phyloP scores from a whole-genome alignment of 1,139 yeast genomes.

The Kurtzmaniella quercitrusa region DNA sequence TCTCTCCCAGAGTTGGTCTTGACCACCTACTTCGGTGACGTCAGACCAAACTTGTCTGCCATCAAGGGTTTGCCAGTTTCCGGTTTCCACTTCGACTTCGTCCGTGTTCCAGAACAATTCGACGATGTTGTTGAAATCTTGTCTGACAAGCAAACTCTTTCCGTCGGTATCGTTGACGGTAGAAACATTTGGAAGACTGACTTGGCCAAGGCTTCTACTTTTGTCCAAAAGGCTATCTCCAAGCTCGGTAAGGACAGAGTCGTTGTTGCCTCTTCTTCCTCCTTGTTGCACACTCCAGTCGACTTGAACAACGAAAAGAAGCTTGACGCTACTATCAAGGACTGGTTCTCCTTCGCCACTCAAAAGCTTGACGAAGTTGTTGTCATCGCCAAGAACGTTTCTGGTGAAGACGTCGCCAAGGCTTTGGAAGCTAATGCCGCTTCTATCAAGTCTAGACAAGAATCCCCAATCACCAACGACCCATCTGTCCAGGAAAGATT shows the following conservation, averaged over 20 bases:
- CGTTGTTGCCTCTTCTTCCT: constrained; percentile 91
- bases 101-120: constrained; percentile 94
- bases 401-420: constrained; percentile 67
- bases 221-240: constrained; percentile 77
- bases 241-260: constrained; percentile 88
- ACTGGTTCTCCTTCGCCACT: constrained; percentile 98
- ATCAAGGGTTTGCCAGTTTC: constrained; percentile 87
- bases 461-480: constrained; percentile 87
- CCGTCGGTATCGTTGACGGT: constrained; percentile 97
- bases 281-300: constrained; percentile 97
- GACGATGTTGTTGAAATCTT: constrained; percentile 73
- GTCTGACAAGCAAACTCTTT: constrained; percentile 63
- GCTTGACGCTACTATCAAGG: constrained; percentile 85
- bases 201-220: constrained; percentile 76
- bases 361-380: constrained; percentile 94
- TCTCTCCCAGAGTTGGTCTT: constrained; percentile 75
- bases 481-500: constrained; percentile 87
- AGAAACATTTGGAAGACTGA: constrained; percentile 99
- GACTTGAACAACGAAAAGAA: constrained; percentile 89
- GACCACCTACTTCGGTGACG: constrained; percentile 97
- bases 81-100: constrained; percentile 95
- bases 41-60: constrained; percentile 90
- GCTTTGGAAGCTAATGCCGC: constrained; percentile 82
- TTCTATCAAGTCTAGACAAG: constrained; percentile 80
- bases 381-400: constrained; percentile 80